Percentiles rank a stretch among this genome's conserved stretches.
Conservation (phyloP, 2,329 filamentous ascomycete species). For the Cercospora nicotianae region DNA sequence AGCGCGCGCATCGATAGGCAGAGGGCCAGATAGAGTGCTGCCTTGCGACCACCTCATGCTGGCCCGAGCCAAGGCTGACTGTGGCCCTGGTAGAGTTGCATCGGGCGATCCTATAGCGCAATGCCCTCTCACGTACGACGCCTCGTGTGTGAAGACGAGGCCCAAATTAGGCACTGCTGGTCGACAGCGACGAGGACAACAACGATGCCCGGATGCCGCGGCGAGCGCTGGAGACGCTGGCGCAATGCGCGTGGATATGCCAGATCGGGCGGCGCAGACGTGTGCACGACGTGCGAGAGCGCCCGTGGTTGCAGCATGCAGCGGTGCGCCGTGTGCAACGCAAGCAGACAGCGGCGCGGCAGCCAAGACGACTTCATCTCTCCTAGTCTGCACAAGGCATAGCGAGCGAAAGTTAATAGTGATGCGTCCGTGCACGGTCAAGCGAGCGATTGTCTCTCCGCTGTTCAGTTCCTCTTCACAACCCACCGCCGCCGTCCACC, state of each 20-base stretch:
- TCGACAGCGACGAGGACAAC: not conserved
- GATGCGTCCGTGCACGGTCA: not conserved
- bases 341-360: not conserved
- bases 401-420: not conserved
- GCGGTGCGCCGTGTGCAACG: not conserved
- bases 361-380: conserved; percentile 3
- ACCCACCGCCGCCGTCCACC: conserved; percentile 1
- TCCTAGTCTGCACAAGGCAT: not conserved
- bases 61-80: conserved; percentile 12
- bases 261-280: not conserved
- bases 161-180: not conserved
- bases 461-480: not conserved
- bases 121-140: not conserved
- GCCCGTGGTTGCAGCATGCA: conserved; percentile 1
- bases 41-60: conserved; percentile 9
- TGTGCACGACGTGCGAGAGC: not conserved
- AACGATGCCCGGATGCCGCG: not conserved
- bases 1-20: not conserved
- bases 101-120: not conserved
- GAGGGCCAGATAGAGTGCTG: conserved; percentile 5
- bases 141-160: not conserved
- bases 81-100: not conserved
- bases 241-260: not conserved
- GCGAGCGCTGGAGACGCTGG: not conserved
- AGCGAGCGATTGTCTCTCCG: not conserved